These are phyloP conservation scores for Arthrobotrys sphaeroides DNA, from an alignment of 2,329 filamentous ascomycete genomes.

Conservation along the genomic window DNA sequence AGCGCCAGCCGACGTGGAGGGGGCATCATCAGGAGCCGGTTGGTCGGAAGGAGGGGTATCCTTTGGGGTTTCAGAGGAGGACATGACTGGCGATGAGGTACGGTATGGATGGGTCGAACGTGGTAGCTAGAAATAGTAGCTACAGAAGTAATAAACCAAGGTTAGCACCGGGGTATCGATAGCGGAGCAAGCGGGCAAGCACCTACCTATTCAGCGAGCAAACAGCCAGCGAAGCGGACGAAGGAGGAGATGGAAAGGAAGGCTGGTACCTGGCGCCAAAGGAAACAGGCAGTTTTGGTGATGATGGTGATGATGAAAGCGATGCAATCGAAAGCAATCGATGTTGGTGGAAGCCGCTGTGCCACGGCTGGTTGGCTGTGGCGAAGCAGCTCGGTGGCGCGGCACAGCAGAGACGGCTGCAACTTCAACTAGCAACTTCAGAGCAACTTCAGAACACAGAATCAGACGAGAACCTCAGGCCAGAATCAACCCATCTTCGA, in stretches of 20 bases:
- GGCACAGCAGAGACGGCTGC: not conserved
- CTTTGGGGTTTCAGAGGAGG: conserved; percentile 55
- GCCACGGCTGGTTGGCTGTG: not conserved
- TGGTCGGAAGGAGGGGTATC: conserved; percentile 54
- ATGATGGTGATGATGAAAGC: not conserved
- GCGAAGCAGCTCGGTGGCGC: conserved; percentile 5
- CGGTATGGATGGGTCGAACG: not conserved
- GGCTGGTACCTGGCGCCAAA: not conserved
- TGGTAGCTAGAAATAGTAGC: conserved; percentile 8
- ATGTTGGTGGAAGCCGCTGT: conserved; percentile 21
- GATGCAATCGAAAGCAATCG: conserved; percentile 32
- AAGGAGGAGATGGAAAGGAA: not conserved
- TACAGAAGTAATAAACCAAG: too few species aligned
- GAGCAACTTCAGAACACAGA: too few species aligned
- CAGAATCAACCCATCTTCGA: not conserved
- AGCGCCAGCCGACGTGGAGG: conserved; percentile 73
- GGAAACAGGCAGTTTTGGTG: not conserved
- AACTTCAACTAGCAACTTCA: conserved; percentile 2
- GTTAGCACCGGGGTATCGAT: too few species aligned
- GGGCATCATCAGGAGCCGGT: conserved; percentile 54
- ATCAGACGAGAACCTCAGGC: too few species aligned
- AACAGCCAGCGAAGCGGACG: too few species aligned
- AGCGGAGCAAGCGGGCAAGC: too few species aligned
- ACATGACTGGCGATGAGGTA: conserved; percentile 48
- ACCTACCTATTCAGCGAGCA: too few species aligned